A percentile compares a stretch with the other conserved stretches of the same genome.
Conservation (phyloP, 1,284 basidiomycete species). For the Stygiomarasmius scandens region DNA sequence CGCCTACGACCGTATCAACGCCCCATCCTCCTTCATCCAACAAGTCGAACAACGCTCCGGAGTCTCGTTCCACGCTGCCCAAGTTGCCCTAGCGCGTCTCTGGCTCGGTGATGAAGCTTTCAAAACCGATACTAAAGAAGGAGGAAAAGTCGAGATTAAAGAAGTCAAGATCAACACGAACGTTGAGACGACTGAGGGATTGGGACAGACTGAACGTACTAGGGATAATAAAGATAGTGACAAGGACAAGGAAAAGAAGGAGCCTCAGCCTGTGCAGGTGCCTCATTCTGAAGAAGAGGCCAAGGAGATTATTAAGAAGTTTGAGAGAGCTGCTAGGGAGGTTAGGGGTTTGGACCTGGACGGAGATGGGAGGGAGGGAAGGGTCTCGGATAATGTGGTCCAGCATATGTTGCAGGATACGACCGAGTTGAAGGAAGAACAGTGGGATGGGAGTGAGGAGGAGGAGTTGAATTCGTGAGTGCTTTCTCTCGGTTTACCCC, state of each 20-base stretch:
- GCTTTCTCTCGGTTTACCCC: too few species aligned
- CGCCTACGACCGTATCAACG: constrained; percentile 90
- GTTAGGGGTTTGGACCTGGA: constrained; percentile 37
- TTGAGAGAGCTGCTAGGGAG: constrained; percentile 62
- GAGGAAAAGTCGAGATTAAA: constrained; percentile 86
- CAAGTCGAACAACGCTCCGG: constrained; percentile 53
- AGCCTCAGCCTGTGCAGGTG: constrained; percentile 58
- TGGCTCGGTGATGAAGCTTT: constrained; percentile 61
- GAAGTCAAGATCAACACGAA: constrained; percentile 77
- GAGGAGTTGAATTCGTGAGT: constrained; percentile 81
- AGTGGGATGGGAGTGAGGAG: constrained; percentile 80
- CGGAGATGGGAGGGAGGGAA: constrained; percentile 54
- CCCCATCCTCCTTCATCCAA: constrained; percentile 73
- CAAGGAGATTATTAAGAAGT: constrained; percentile 60
- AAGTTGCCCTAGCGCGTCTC: constrained; percentile 84
- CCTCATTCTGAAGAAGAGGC: constrained; percentile 72
- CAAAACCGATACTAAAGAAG: constrained; percentile 43
- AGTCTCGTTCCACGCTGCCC: constrained; percentile 82
- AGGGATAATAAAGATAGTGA: neutral
- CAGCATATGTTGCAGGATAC: constrained; percentile 76
- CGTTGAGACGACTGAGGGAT: constrained; percentile 18
- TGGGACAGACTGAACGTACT: constrained; percentile 55
- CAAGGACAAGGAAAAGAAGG: neutral
- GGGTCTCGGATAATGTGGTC: constrained; percentile 73
- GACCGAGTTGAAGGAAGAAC: constrained; percentile 66